Percentiles rank a stretch among this genome's conserved stretches.
Evolutionary conservation across 495 filamentous ascomycete species (phyloP).

Genomic region (Penicillium canescens): DNA sequence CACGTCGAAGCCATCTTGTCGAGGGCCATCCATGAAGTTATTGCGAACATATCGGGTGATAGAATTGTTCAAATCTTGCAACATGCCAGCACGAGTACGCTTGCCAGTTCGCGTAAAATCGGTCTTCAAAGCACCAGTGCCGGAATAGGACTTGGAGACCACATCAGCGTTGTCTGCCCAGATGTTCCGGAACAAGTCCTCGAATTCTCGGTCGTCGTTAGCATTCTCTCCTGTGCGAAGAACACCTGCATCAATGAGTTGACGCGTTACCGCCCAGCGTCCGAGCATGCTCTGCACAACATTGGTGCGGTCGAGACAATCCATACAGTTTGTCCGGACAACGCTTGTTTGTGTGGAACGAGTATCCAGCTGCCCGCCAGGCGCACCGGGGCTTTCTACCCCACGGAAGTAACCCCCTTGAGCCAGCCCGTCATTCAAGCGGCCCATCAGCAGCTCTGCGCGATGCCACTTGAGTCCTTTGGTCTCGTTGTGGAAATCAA

Average conservation of each 20-base stretch:
- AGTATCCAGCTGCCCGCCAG: conserved; percentile 70
- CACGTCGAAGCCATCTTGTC: conserved; percentile 93
- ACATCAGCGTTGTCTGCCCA: conserved; percentile 99
- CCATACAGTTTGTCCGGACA: conserved; percentile 98
- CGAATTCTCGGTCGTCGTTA: conserved; percentile 73
- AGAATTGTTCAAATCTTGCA: conserved; percentile 82
- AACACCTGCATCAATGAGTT: conserved; percentile 79
- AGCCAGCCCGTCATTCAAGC: conserved; percentile 67
- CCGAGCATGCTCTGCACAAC: conserved; percentile 96
- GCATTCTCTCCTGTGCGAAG: conserved; percentile 67
- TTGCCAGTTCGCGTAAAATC: conserved; percentile 90
- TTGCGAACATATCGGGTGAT: conserved; percentile 82
- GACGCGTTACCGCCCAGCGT: conserved; percentile 80
- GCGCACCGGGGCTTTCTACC: conserved; percentile 73
- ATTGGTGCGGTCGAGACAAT: conserved; percentile 96
- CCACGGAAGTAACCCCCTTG: conserved; percentile 91
- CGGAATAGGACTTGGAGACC: conserved; percentile 88
- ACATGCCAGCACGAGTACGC: conserved; percentile 75
- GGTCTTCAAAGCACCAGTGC: conserved; percentile 94
- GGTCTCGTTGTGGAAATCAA: conserved; percentile 97
- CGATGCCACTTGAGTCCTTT: conserved; percentile 93
- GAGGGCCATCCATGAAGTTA: conserved; percentile 89
- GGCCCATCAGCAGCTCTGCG: conserved; percentile 80
- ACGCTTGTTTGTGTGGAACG: conserved; percentile 80
- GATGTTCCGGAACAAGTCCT: conserved; percentile 86